A percentile compares a stretch with the other conserved stretches of the same genome.
Evolutionary conservation across 495 filamentous ascomycete genomes (phyloP).

Genomic region (Staphylotrichum tortipilum): DNA sequence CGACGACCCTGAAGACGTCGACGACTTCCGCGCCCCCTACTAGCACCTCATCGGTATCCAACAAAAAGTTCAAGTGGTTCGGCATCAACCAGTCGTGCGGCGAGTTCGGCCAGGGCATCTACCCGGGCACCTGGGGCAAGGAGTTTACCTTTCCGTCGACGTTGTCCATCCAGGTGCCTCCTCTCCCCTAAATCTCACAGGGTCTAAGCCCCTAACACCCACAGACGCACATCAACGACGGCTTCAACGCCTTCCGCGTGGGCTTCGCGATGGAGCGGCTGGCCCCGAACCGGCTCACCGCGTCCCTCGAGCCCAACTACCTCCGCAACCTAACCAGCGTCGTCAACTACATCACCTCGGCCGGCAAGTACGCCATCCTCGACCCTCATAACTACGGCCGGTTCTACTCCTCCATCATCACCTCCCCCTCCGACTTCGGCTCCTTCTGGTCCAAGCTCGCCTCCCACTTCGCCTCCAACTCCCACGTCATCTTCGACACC

Average conservation of each 20-base stretch:
- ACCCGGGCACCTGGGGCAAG: slow-evolving; percentile 46
- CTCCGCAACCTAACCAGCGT: slow-evolving; percentile 35
- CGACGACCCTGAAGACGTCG: not conserved
- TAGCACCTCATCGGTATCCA: not conserved
- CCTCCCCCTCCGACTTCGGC: slow-evolving; percentile 49
- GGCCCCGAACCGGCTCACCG: slow-evolving; percentile 42
- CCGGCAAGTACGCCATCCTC: slow-evolving; percentile 56
- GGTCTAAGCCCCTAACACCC: not conserved
- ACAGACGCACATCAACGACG: slow-evolving; percentile 49
- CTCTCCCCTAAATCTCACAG: not conserved
- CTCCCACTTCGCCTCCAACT: slow-evolving; percentile 49
- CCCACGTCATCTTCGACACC: slow-evolving; percentile 56
- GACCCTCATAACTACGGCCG: slow-evolving; percentile 67
- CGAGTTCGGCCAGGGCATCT: slow-evolving; percentile 44
- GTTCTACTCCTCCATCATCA: slow-evolving; percentile 58
- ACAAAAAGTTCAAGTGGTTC: slow-evolving; percentile 32
- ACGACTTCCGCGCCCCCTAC: slow-evolving; percentile 6
- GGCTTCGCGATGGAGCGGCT: slow-evolving; percentile 63
- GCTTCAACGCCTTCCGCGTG: slow-evolving; percentile 65
- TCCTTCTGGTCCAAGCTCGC: slow-evolving; percentile 59
- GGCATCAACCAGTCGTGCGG: slow-evolving; percentile 46
- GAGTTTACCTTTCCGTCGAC: slow-evolving; percentile 52
- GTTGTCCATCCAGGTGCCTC: slow-evolving; percentile 34
- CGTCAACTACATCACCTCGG: slow-evolving; percentile 24
- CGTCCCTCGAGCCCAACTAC: slow-evolving; percentile 40